A percentile compares a stretch with the other conserved stretches of the same genome.
Conservation (phyloP, 805 yeast genomes). For the Hanseniaspora singularis region DNA sequence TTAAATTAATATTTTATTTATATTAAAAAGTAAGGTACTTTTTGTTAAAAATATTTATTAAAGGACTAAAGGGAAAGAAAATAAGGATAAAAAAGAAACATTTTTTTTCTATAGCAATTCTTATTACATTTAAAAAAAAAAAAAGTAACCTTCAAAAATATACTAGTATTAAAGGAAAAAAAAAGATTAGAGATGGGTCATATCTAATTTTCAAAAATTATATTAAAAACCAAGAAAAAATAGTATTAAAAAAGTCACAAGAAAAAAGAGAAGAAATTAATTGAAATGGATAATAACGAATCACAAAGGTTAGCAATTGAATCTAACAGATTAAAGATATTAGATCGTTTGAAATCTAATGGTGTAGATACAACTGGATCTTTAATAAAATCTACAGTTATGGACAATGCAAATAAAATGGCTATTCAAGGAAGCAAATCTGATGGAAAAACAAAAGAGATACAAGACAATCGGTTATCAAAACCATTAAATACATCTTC, state of each 20-base stretch:
- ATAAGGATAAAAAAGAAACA: too few species aligned
- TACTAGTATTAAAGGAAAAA: too few species aligned
- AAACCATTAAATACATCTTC: slow-evolving; percentile 19
- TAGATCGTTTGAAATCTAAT: slow-evolving; percentile 43
- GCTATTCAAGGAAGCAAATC: too few species aligned
- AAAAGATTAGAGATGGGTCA: too few species aligned
- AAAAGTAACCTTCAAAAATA: too few species aligned
- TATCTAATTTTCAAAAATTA: too few species aligned
- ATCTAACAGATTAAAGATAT: slow-evolving; percentile 50
- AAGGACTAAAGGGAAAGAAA: too few species aligned
- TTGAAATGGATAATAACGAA: slow-evolving; percentile 20
- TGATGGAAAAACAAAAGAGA: background rate
- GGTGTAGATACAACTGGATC: slow-evolving; percentile 24
- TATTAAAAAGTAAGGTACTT: too few species aligned
- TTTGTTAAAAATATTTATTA: too few species aligned
- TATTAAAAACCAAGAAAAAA: background rate
- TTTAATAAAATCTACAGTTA: background rate
- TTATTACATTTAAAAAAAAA: too few species aligned
- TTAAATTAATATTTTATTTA: too few species aligned
- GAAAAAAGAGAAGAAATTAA: background rate
- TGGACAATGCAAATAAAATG: background rate
- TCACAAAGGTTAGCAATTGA: slow-evolving; percentile 33
- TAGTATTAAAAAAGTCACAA: background rate
- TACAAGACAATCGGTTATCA: slow-evolving; percentile 16
- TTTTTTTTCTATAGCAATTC: too few species aligned